Evolutionary conservation across 306 rosid genomes (phyloP).

Genomic region (Cicer cuneatum): DNA sequence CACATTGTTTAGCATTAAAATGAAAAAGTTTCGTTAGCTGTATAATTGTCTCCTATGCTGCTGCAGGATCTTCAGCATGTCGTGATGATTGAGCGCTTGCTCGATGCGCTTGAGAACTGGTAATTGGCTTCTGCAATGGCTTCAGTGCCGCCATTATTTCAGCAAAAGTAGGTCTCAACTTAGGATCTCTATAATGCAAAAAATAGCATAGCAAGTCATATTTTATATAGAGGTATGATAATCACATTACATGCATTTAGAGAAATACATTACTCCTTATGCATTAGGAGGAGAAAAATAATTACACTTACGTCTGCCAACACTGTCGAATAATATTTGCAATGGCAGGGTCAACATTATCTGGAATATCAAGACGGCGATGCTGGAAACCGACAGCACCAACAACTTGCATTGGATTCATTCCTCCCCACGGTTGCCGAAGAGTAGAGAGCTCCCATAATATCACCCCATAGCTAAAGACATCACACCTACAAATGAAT

Average conservation of each 20-base stretch:
- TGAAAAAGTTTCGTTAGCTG: constrained; percentile 48
- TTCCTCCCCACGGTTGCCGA: constrained; percentile 99
- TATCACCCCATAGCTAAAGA: constrained; percentile 94
- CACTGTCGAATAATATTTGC: constrained; percentile 81
- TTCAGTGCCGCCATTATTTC: constrained; percentile 95
- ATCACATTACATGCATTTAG: constrained; percentile 27
- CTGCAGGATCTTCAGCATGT: constrained; percentile 51
- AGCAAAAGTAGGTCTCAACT: constrained; percentile 83
- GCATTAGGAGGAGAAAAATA: constrained; percentile 30
- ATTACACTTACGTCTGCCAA: constrained; percentile 92
- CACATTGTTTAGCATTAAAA: constrained; percentile 50
- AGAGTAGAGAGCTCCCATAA: constrained; percentile 93
- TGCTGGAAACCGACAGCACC: constrained; percentile 99
- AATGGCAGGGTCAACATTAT: constrained; percentile 71
- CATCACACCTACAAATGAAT: constrained; percentile 72
- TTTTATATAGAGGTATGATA: not conserved
- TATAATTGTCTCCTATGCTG: constrained; percentile 49
- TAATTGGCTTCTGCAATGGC: constrained; percentile 91
- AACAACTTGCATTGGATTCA: constrained; percentile 99
- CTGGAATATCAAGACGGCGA: constrained; percentile 98
- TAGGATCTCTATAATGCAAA: constrained; percentile 77
- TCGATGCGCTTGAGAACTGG: constrained; percentile 65
- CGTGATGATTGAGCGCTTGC: constrained; percentile 55
- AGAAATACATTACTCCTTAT: not conserved
- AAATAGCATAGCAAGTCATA: constrained; percentile 42